These are phyloP conservation scores for Leptographium procerum DNA, from an alignment of 2,329 filamentous ascomycete genomes.

Conservation along the genomic window DNA sequence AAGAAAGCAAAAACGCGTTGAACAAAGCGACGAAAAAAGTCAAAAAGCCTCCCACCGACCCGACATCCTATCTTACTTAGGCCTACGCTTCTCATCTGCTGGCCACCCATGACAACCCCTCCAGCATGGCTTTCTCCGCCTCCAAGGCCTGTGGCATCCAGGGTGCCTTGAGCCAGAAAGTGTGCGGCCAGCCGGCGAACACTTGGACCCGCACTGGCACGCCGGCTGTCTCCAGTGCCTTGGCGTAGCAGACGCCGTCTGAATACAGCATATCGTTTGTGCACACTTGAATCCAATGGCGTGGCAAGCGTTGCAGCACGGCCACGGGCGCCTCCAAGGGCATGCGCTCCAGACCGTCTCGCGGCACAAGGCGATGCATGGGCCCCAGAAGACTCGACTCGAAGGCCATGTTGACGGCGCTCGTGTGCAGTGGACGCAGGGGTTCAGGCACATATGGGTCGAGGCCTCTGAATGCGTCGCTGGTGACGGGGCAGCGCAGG, in stretches of 20 bases:
- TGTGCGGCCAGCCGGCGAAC: conserved; percentile 37
- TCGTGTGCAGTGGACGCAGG: conserved; percentile 27
- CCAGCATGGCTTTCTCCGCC: conserved; percentile 30
- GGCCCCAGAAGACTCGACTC: conserved; percentile 22
- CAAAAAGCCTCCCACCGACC: not conserved
- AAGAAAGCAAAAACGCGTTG: not conserved
- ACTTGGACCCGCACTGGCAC: conserved; percentile 30
- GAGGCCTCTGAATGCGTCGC: conserved; percentile 26
- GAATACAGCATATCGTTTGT: conserved; percentile 40
- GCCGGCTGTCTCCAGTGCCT: conserved; percentile 26
- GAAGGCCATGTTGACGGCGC: conserved; percentile 24
- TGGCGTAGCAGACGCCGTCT: conserved; percentile 38
- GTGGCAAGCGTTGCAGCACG: conserved; percentile 23
- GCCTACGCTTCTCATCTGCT: not conserved
- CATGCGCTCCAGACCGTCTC: conserved; percentile 28
- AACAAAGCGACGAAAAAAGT: not conserved
- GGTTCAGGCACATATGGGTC: conserved; percentile 23
- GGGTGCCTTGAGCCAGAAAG: conserved; percentile 38
- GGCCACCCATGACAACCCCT: conserved; percentile 29
- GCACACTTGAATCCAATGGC: conserved; percentile 37
- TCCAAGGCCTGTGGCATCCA: conserved; percentile 26
- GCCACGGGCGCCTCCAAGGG: conserved; percentile 26
- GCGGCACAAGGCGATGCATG: conserved; percentile 22
- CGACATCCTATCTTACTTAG: not conserved
- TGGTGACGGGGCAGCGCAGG: conserved; percentile 36